These are phyloP conservation scores for Cucurbita argyrosperma DNA, from an alignment of 306 rosid species.

Conservation along the genomic window DNA sequence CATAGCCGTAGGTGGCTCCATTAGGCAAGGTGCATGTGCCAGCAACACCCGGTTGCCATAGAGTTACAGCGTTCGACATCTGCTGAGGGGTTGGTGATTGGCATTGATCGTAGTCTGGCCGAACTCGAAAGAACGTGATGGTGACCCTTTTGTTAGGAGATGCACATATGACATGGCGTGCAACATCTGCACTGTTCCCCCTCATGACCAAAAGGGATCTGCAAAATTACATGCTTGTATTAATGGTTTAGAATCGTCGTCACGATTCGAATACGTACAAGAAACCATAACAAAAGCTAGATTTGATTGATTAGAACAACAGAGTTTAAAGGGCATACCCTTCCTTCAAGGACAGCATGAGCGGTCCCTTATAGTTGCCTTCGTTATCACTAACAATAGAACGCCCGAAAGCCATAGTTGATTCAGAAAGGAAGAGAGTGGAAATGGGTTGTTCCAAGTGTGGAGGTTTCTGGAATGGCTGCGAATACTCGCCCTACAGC, in stretches of 20 bases:
- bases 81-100: slow-evolving; percentile 41
- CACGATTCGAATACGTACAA: not conserved
- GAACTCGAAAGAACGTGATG: slow-evolving; percentile 69
- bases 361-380: slow-evolving; percentile 94
- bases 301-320: not conserved
- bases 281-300: not conserved
- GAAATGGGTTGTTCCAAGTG: slow-evolving; percentile 95
- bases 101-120: slow-evolving; percentile 50
- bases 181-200: slow-evolving; percentile 95
- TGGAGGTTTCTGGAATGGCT: slow-evolving; percentile 97
- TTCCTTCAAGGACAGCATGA: slow-evolving; percentile 66
- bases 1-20: slow-evolving; percentile 43
- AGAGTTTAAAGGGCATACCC: slow-evolving; percentile 43
- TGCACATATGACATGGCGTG: slow-evolving; percentile 96
- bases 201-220: slow-evolving; percentile 93
- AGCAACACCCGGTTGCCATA: slow-evolving; percentile 61
- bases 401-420: slow-evolving; percentile 91
- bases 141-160: slow-evolving; percentile 61
- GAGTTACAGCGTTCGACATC: slow-evolving; percentile 32
- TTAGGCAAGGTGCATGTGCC: slow-evolving; percentile 41
- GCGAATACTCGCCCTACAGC: slow-evolving; percentile 73
- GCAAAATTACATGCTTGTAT: slow-evolving; percentile 5
- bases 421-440: slow-evolving; percentile 76
- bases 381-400: slow-evolving; percentile 69
- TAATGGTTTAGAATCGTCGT: not conserved